These are phyloP conservation scores for Cryptococcus sp. DNA, from an alignment of 1,284 basidiomycete genomes.

Conservation along the genomic window DNA sequence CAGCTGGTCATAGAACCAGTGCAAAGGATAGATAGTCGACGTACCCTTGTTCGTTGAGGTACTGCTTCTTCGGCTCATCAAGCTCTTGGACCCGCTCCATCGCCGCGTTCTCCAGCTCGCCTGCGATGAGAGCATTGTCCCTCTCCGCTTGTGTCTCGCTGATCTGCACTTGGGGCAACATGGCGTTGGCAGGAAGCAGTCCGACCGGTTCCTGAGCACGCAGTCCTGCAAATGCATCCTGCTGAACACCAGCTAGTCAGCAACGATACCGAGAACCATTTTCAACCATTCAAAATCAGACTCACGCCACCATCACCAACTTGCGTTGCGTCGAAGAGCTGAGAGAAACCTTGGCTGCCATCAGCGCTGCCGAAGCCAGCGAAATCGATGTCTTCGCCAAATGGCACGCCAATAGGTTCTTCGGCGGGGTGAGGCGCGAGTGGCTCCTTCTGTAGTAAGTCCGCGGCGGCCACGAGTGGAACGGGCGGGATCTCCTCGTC, in stretches of 20 bases:
- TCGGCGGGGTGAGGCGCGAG: constrained; percentile 2
- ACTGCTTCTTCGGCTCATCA: constrained; percentile 28
- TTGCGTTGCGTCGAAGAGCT: constrained; percentile 47
- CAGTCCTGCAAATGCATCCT: constrained; percentile 38
- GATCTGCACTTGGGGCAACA: constrained; percentile 39
- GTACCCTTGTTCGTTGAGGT: constrained; percentile 47
- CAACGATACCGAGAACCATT: too few relatives aligned
- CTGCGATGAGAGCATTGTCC: constrained; percentile 46
- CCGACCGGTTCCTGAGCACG: constrained; percentile 23
- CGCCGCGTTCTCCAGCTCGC: constrained; percentile 30
- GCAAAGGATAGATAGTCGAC: constrained; percentile 1
- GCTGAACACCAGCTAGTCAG: background rate
- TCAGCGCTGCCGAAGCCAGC: constrained; percentile 28
- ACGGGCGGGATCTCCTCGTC: constrained; percentile 26
- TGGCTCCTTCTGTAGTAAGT: background rate
- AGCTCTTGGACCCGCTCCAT: constrained; percentile 14
- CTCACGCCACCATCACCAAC: background rate
- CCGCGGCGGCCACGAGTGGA: background rate
- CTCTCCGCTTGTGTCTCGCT: constrained; percentile 43
- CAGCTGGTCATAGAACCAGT: background rate
- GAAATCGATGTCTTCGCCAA: constrained; percentile 19
- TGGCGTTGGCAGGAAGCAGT: constrained; percentile 29
- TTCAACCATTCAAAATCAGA: too few relatives aligned
- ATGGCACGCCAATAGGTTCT: background rate
- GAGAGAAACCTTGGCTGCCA: constrained; percentile 41